These are phyloP conservation scores for Fusarium sp. DNA, from an alignment of 2,329 filamentous ascomycete species.

Conservation along the genomic window DNA sequence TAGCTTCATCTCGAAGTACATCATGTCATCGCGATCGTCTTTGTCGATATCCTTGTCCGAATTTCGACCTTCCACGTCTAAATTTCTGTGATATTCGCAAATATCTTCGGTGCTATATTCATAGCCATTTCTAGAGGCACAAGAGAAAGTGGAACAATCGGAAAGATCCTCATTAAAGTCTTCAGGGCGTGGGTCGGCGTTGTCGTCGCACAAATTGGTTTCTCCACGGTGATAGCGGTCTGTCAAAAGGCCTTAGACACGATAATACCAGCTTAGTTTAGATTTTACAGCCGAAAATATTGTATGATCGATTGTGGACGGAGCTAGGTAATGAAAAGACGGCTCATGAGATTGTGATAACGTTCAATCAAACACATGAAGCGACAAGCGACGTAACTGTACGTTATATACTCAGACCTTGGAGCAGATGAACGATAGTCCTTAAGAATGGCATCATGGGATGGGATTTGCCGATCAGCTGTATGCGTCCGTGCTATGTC, in stretches of 20 bases:
- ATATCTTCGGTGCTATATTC: not conserved
- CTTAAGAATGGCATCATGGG: not conserved
- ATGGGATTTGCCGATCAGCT: no score
- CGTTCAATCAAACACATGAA: not conserved
- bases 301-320: fast-evolving
- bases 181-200: not conserved
- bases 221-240: not conserved
- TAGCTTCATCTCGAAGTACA: not conserved
- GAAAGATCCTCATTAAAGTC: not conserved
- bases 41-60: not conserved
- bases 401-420: not conserved
- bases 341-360: not conserved
- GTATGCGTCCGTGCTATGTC: not conserved
- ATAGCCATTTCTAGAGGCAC: not conserved
- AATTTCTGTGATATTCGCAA: not conserved
- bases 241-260: fast-evolving
- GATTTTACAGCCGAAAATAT: not conserved
- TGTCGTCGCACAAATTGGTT: fast-evolving
- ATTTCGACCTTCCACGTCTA: not conserved
- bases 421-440: not conserved
- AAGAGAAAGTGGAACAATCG: not conserved
- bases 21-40: fast-evolving
- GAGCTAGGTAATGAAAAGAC: not conserved
- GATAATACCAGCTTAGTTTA: not conserved
- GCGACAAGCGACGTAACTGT: not conserved